A percentile compares a stretch with the other conserved stretches of the same genome.
Evolutionary conservation across 1,284 basidiomycete genomes (phyloP).

Genomic region (Thelephora terrestris): DNA sequence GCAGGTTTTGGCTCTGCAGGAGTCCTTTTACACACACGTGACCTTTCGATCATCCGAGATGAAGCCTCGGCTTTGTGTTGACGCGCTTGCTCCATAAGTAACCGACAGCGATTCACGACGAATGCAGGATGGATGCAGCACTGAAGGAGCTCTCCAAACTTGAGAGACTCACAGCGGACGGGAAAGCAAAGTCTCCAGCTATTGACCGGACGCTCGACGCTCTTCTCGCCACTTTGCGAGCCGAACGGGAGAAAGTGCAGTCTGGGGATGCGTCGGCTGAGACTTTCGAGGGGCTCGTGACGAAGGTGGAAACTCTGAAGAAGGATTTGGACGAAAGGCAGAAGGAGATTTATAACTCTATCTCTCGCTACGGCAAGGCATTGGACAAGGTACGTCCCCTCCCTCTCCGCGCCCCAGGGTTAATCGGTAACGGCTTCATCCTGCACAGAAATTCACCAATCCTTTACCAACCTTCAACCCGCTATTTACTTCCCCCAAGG

Average conservation of each 20-base stretch:
- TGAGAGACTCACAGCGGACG: constrained; percentile 44
- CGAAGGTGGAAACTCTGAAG: constrained; percentile 59
- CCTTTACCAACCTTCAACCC: constrained; percentile 57
- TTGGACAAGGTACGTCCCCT: constrained; percentile 69
- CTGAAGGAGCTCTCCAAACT: constrained; percentile 69
- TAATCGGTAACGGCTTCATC: constrained; percentile 4
- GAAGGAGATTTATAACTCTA: constrained; percentile 75
- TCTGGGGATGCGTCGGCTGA: constrained; percentile 44
- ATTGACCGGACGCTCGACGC: constrained; percentile 59
- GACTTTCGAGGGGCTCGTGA: constrained; percentile 43
- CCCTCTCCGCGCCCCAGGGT: neutral
- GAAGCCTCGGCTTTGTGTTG: no score
- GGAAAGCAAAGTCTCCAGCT: constrained; percentile 45
- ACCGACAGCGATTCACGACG: neutral
- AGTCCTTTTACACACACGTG: no score
- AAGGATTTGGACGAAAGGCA: constrained; percentile 80
- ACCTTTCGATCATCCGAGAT: no score
- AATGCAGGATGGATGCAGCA: constrained; percentile 48
- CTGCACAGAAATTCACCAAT: constrained; percentile 55
- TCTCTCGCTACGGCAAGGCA: constrained; percentile 72
- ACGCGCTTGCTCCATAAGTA: no score
- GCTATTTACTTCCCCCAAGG: constrained; percentile 56
- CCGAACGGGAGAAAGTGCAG: constrained; percentile 45
- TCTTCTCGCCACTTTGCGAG: constrained; percentile 51
- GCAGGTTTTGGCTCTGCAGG: no score